These are phyloP conservation scores for Fraxinus xanthoxyloides DNA, from an alignment of 305 asterid genomes.

Conservation along the genomic window DNA sequence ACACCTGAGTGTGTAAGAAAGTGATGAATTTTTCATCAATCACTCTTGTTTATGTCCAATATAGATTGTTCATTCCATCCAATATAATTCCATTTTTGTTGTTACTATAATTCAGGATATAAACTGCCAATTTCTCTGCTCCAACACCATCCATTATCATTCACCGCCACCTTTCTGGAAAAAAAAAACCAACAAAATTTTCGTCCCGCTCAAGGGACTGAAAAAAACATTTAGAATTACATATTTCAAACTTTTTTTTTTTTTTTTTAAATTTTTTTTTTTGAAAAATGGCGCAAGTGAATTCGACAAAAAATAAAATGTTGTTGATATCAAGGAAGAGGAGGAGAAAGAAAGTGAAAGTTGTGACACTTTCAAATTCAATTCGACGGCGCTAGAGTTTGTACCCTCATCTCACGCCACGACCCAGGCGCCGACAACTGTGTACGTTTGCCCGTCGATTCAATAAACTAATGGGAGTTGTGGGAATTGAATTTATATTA, in stretches of 20 bases:
- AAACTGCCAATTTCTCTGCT: slow-evolving; percentile 20
- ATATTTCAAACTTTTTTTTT: too few relatives aligned
- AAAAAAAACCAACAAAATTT: not conserved
- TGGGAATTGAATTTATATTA: slow-evolving; percentile 58
- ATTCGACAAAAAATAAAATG: too few relatives aligned
- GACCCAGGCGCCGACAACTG: slow-evolving; percentile 44
- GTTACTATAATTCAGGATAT: slow-evolving; percentile 28
- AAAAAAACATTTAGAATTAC: too few relatives aligned
- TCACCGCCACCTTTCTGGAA: not conserved
- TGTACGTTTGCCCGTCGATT: slow-evolving; percentile 33
- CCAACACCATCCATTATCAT: not conserved
- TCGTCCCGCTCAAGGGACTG: not conserved
- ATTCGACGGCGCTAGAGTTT: slow-evolving; percentile 76
- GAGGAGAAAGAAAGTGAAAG: not conserved
- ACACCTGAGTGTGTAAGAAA: too few relatives aligned
- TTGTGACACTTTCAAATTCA: slow-evolving; percentile 52
- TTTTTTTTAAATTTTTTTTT: too few relatives aligned
- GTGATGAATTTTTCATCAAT: too few relatives aligned
- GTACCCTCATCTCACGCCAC: slow-evolving; percentile 47
- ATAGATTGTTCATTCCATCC: too few relatives aligned
- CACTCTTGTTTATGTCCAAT: too few relatives aligned
- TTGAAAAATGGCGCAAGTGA: too few relatives aligned
- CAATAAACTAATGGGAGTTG: slow-evolving; percentile 45
- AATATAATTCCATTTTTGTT: too few relatives aligned
- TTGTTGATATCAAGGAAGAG: too few relatives aligned